These are phyloP conservation scores for Ceratobasidium theobromae DNA, from an alignment of 1,284 basidiomycete genomes.

Conservation along the genomic window DNA sequence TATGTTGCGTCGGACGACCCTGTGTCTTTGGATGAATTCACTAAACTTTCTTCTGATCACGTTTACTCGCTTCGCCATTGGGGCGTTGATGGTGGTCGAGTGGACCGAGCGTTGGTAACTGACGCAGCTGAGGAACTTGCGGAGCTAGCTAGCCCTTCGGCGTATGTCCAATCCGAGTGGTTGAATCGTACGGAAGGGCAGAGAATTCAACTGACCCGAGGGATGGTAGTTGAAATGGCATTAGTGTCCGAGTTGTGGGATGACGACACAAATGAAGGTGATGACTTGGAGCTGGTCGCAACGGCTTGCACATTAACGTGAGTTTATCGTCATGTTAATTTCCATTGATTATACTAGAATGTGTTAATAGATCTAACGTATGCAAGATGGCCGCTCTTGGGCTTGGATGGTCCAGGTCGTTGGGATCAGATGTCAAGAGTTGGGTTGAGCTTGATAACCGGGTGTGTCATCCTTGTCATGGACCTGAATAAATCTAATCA, in stretches of 20 bases:
- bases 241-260: conserved; percentile 60
- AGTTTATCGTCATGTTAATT: conserved; percentile 37
- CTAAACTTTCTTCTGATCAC: conserved; percentile 45
- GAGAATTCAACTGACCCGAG: conserved; percentile 54
- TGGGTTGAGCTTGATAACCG: conserved; percentile 50
- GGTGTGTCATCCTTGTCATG: conserved; percentile 55
- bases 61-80: conserved; percentile 36
- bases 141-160: conserved; percentile 53
- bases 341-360: not conserved
- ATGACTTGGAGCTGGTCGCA: conserved; percentile 53
- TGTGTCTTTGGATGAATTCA: conserved; percentile 49
- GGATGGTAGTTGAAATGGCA: conserved; percentile 67
- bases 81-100: conserved; percentile 46
- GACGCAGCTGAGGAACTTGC: conserved; percentile 43
- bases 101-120: conserved; percentile 49
- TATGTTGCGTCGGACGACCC: conserved; percentile 66
- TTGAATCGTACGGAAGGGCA: conserved; percentile 46
- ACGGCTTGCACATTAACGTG: conserved; percentile 60
- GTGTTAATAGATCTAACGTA: conserved; percentile 54
- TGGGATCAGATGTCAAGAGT: conserved; percentile 52
- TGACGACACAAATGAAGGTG: conserved; percentile 41
- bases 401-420: conserved; percentile 63
- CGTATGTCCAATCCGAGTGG: conserved; percentile 60
- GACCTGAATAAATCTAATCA: conserved; percentile 52
- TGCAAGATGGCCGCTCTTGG: conserved; percentile 61